These are phyloP conservation scores for Candida nemodendra DNA, from an alignment of 805 yeast species.

Conservation along the genomic window DNA sequence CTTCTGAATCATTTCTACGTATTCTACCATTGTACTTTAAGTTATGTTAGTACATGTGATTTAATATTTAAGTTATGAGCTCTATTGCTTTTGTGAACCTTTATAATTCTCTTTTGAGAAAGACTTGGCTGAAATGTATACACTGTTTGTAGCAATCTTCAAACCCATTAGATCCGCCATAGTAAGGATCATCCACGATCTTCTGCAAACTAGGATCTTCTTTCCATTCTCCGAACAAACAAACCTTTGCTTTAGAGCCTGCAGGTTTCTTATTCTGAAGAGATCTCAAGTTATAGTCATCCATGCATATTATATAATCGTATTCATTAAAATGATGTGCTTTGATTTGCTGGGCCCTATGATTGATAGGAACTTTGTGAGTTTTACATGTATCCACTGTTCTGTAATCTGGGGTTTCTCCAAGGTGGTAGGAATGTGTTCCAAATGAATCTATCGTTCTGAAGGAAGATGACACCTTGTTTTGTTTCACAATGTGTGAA, in stretches of 20 bases:
- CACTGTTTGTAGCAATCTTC: slow-evolving; percentile 77
- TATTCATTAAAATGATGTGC: slow-evolving; percentile 51
- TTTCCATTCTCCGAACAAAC: slow-evolving; percentile 80
- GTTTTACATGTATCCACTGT: slow-evolving; percentile 64
- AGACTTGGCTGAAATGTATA: slow-evolving; percentile 69
- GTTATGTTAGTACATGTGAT: background rate
- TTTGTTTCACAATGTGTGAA: slow-evolving; percentile 55
- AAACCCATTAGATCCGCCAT: slow-evolving; percentile 84
- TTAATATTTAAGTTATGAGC: too few species aligned
- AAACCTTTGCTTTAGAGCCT: slow-evolving; percentile 46
- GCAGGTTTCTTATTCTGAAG: slow-evolving; percentile 54
- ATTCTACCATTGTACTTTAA: background rate
- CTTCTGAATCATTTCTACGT: background rate
- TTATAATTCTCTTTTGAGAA: slow-evolving; percentile 49
- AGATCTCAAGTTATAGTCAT: slow-evolving; percentile 54
- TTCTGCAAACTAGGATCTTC: slow-evolving; percentile 46
- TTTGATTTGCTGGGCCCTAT: slow-evolving; percentile 68
- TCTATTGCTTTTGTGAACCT: too few species aligned
- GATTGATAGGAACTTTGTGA: slow-evolving; percentile 74
- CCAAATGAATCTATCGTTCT: slow-evolving; percentile 80
- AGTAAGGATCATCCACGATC: slow-evolving; percentile 88
- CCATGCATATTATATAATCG: slow-evolving; percentile 74
- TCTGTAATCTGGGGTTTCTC: slow-evolving; percentile 78
- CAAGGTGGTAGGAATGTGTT: slow-evolving; percentile 80
- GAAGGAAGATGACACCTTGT: slow-evolving; percentile 46